Evolutionary conservation across 192 early-diverging fungal species (phyloP), one percentile per base, ranked within the genome.

Genomic region (Dispira simplex): DNA sequence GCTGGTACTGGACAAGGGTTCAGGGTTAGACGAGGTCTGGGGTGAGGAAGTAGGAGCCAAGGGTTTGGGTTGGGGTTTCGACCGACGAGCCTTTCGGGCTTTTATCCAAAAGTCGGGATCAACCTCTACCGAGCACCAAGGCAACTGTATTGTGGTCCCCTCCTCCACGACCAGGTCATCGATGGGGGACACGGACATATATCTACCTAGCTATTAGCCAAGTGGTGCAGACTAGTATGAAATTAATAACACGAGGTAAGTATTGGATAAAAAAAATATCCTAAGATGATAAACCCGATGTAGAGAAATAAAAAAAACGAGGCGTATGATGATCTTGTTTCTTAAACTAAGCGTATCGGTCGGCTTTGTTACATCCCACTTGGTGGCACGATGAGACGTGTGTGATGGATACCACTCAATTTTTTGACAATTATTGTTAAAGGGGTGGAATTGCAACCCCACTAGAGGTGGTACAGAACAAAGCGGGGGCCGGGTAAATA

Each of bases 121-220:
- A 18, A 56, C 54, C 12, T 56, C 54, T 20, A 26, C 54, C n/a
- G 16, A 23, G 54, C 54, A 56, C 54, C 54, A 56, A 20, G 54
- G 54, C 25, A 56, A 27, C 20, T 23, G n/a, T 27, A 56, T 56
- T 39, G 32, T 39, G 32, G 32, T 39, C 32, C 32, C 32, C 32
- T 39, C 71, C 66, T 73, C 71, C 46, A 76, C 71, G 32, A 76
- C 65, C 67, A 76, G 69, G 25, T 23, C 51, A 53, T 23, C 21
- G 51, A 53, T 53, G 25, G 51, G 51, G 25, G 51, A 53, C 51
- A 53, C 25, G 51, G 51, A 4, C 32, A 39, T 39, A 39, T 39
- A 39, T 39, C n/a, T 39, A 39, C 21, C 51, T 21, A 53, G 51
- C 21, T 1, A 1, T 53, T 21, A 26, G 51, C 20, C 6, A 26